These are phyloP conservation scores for Phoma sp. DNA, from an alignment of 2,329 filamentous ascomycete species.

Conservation along the genomic window DNA sequence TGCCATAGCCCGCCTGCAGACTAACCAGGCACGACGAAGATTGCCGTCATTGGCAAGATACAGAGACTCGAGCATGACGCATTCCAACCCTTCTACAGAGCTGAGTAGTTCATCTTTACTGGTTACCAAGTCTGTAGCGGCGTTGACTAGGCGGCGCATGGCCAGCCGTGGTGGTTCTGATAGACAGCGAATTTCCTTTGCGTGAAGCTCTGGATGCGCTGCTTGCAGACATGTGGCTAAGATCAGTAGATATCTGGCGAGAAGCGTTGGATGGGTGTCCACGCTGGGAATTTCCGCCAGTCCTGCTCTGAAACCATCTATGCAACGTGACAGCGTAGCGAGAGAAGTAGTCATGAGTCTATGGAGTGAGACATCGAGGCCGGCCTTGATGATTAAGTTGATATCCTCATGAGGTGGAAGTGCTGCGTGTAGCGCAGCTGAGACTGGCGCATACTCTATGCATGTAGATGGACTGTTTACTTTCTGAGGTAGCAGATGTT, in stretches of 20 bases:
- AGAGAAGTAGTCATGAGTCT: constrained; percentile 5
- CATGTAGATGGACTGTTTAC: background rate
- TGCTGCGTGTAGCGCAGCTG: constrained; percentile 2
- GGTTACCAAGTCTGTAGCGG: constrained; percentile 40
- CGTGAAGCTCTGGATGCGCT: constrained; percentile 19
- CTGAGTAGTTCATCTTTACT: constrained; percentile 48
- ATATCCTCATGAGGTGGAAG: constrained; percentile 9
- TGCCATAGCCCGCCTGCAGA: constrained; percentile 48
- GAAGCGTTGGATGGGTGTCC: constrained; percentile 9
- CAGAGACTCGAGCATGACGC: constrained; percentile 51
- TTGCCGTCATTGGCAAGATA: constrained; percentile 52
- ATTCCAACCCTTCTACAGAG: constrained; percentile 52
- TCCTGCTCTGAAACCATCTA: background rate
- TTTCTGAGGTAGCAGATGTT: background rate
- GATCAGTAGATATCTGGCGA: constrained; percentile 46
- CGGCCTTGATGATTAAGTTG: background rate
- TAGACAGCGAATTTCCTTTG: constrained; percentile 18
- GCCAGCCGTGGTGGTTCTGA: constrained; percentile 32
- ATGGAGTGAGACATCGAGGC: background rate
- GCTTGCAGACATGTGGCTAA: constrained; percentile 41
- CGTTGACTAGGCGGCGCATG: constrained; percentile 37
- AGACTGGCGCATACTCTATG: background rate
- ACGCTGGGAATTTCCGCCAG: background rate
- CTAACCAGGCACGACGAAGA: constrained; percentile 52
- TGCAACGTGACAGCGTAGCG: background rate